Conservation (phyloP, 2,329 filamentous ascomycete species). For the Fonsecaea nubica region DNA sequence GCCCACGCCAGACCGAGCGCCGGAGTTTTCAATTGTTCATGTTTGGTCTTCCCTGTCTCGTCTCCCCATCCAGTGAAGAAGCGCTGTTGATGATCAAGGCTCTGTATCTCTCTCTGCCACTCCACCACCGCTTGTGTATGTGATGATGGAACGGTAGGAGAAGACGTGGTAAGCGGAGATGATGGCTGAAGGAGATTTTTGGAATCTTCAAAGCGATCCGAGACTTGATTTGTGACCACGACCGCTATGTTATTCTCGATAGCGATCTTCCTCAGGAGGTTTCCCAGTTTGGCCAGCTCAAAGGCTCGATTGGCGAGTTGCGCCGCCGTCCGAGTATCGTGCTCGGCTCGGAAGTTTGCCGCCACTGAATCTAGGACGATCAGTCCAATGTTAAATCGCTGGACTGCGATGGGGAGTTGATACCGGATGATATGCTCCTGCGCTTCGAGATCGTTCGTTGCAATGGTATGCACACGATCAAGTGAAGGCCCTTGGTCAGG, state of each 20-base stretch:
- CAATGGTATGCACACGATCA: constrained; percentile 77
- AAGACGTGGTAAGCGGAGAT: constrained; percentile 28
- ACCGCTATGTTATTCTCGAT: constrained; percentile 76
- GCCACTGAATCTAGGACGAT: constrained; percentile 90
- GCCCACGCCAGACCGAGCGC: constrained; percentile 89
- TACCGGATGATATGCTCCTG: constrained; percentile 95
- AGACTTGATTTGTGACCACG: constrained; percentile 94
- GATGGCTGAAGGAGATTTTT: constrained; percentile 23
- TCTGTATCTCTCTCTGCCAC: constrained; percentile 62
- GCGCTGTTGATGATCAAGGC: constrained; percentile 85
- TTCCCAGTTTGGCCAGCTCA: constrained; percentile 77
- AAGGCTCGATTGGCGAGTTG: constrained; percentile 75
- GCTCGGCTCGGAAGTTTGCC: constrained; percentile 93
- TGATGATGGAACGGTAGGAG: constrained; percentile 22
- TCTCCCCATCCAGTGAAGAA: constrained; percentile 98
- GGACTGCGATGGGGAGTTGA: constrained; percentile 85
- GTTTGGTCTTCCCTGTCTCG: constrained; percentile 45
- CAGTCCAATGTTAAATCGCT: constrained; percentile 77
- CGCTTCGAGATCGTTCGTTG: constrained; percentile 86
- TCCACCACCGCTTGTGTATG: constrained; percentile 14
- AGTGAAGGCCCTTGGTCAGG: constrained; percentile 65
- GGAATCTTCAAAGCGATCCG: constrained; percentile 73
- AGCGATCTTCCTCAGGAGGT: constrained; percentile 77
- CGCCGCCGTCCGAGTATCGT: constrained; percentile 48
- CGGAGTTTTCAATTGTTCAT: constrained; percentile 72